Evolutionary conservation across 768 basidiomycete genomes (phyloP), one percentile per base, ranked within the genome.

Genomic region (Amanita pseudoporphyria): DNA sequence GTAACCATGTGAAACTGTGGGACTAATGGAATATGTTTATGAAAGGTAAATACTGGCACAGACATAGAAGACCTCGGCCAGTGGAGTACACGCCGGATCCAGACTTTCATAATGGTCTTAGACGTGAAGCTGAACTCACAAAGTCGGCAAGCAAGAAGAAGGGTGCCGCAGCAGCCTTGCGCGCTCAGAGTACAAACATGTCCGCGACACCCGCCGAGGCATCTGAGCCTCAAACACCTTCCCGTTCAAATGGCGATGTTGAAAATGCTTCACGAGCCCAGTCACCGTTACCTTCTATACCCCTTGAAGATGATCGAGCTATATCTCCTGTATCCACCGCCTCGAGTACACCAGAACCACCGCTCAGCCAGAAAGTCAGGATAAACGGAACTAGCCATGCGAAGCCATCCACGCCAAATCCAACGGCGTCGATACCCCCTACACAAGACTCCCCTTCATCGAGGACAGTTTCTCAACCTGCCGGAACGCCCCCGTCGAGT

Each of bases 1-100:
- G 84, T 79, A 3, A 37, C 85, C 94, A 63, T 95, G 92, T 65
- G 88, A 87, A 28, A 78, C n/a, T 94, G 91, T 65, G 88, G 90
- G 92, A 66, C 47, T 86, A 70, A 37, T 31, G 50, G 16, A n/a
- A 44, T 52, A 51, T 42, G 43, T 48, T 14, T 53, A 33, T 19
- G 28, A 13, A 42, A 93, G 89, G 91, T 53, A 93, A 92, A 66
- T 92, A 77, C 68, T 94, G 86, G 84, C 88, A 92, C 64, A 69
- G 90, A 49, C 87, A 91, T 70, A 74, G 88, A 49, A 70, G 86
- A 49, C 87, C 87, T 5, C 74, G 87, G 3, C 86, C 87, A 6
- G 82, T 88, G 38, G 76, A 82, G 60, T 94, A 92, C 59, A 90
- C 82, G 54, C 68, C 84, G 0, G 82, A 87, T 60, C 77, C 76